Evolutionary conservation across 2,329 filamentous ascomycete genomes (phyloP), one percentile per base, ranked within the genome.

Genomic region (Cladobotryum mycophilum): DNA sequence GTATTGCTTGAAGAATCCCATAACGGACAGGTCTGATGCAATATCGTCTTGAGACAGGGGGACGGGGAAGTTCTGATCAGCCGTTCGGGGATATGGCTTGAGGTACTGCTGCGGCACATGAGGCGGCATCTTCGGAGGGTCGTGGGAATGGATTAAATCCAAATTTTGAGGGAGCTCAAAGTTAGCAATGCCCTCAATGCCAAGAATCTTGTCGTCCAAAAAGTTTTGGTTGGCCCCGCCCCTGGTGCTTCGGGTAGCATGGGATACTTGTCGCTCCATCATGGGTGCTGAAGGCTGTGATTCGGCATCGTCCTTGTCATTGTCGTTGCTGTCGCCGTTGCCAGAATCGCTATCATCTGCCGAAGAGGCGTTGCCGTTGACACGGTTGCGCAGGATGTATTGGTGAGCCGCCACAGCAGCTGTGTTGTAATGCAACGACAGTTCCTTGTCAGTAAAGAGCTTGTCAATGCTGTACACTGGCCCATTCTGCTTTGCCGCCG

Each of bases 381-480:
- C 63, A 45, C 76, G 78, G 61, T 82, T 80, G 35, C 79, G 76
- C 47, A 83, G 66, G 51, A 85, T 74, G 59, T 82, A 79, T 54
- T 80, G 78, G 63, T 84, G 79, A 8, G 83, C 76, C 2, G 81
- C 81, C 17, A 84, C 60, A 30, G 82, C 81, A 5, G 83, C 79
- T 4, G 73, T 69, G 53, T 84, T 85, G 63, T 85, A 85, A 25
- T 80, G 80, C 71, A 86, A 76, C 4, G 78, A 75, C 30, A 86
- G 73, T 67, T 86, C 83, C 66, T 84, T 85, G 58, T 86, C 83
- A 0, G 82, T 86, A 46, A 86, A 86, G 36, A 86, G 76, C 69
- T 85, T 85, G 59, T 86, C 82, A 53, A 86, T 79, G 62, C 79
- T 85, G 63, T 84, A 85, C 2, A 82, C 68, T 0, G 80, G 76